Evolutionary conservation across 2,329 filamentous ascomycete genomes (phyloP), one percentile per base, ranked within the genome.

Genomic region (Stromatinia cepivora): DNA sequence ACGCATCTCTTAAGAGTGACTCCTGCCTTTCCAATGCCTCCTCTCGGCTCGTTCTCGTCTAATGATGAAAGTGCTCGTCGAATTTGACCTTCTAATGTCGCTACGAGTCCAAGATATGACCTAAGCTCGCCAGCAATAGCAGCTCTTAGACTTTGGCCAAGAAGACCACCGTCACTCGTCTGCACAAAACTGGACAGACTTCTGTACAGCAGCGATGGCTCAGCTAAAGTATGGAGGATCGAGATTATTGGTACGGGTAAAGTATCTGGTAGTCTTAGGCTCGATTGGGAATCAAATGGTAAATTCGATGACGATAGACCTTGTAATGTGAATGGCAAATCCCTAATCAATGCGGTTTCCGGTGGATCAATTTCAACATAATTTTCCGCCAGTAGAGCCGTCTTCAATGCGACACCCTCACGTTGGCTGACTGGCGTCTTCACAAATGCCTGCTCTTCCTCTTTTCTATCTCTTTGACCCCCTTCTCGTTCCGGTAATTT

Each of bases 1-100:
- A 99, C 91, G 76, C 94, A 98, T 78, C 95, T 86, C 79, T 98
- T 98, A 64, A 99, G 82, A 0, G 95, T 99, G 20, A 99, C 94
- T 1, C 94, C 93, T 0, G 92, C 90, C 75, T 94, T 95, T 8
- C 92, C 90, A 66, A 96, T 88, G 1, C 90, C 90, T 57, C 87
- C 86, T 59, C 89, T 85, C 3, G 91, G 87, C 5, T 87, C 86
- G 2, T 83, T 82, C 65, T 91, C 88, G 72, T 92, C 88, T n/a
- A 95, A 82, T 10, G 90, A 87, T 7, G 90, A 85, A 62, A 98
- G 81, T 0, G 94, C 93, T 71, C 92, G 86, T 70, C 94, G 87
- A 67, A 98, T 97, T 79, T 99, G 94, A 15, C 90, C 92, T 81
- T 99, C 95, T 9, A 99, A 81, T 0, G 94, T 97, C 22, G 95